A percentile compares a stretch with the other conserved stretches of the same genome.
These are phyloP conservation scores for Parmelia sp. DNA, from an alignment of 495 filamentous ascomycete genomes.

Conservation along the genomic window DNA sequence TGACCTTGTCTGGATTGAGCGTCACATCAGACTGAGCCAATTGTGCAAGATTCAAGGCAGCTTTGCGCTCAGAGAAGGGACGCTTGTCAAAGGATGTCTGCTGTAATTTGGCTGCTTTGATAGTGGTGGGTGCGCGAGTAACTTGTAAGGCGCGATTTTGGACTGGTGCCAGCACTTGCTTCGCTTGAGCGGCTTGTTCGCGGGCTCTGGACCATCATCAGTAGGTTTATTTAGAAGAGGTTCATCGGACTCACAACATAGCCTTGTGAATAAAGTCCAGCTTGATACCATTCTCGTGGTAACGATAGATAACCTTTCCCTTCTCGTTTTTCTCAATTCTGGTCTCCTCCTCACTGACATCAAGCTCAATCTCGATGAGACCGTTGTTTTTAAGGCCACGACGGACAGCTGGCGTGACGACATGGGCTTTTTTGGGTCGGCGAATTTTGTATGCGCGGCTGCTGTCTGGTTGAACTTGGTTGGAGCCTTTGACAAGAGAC, in stretches of 20 bases:
- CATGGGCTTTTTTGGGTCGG: conserved; percentile 47
- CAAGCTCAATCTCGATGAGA: conserved; percentile 66
- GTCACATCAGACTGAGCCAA: conserved; percentile 17
- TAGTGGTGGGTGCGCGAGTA: conserved; percentile 2
- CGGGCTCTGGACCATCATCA: conserved; percentile 3
- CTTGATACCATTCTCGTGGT: conserved; percentile 69
- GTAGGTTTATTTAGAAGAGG: not conserved
- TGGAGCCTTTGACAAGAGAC: conserved; percentile 25
- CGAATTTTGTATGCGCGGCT: conserved; percentile 39
- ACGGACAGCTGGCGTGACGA: conserved; percentile 38
- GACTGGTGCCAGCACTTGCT: conserved; percentile 4
- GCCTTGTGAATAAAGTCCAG: conserved; percentile 58
- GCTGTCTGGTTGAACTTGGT: conserved; percentile 19
- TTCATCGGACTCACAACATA: conserved; percentile 32
- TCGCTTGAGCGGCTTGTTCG: conserved; percentile 12
- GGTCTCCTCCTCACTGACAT: conserved; percentile 50
- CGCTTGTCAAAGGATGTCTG: conserved; percentile 11
- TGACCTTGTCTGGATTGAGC: conserved; percentile 11
- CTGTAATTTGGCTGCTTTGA: conserved; percentile 14
- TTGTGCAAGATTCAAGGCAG: conserved; percentile 23
- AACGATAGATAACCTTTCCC: conserved; percentile 53
- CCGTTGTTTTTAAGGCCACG: conserved; percentile 70
- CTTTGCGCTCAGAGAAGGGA: conserved; percentile 22
- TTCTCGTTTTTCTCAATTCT: conserved; percentile 46
- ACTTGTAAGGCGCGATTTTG: not conserved